Conservation (phyloP, 148 eudicot genomes). For the Dianthus caryophyllus region DNA sequence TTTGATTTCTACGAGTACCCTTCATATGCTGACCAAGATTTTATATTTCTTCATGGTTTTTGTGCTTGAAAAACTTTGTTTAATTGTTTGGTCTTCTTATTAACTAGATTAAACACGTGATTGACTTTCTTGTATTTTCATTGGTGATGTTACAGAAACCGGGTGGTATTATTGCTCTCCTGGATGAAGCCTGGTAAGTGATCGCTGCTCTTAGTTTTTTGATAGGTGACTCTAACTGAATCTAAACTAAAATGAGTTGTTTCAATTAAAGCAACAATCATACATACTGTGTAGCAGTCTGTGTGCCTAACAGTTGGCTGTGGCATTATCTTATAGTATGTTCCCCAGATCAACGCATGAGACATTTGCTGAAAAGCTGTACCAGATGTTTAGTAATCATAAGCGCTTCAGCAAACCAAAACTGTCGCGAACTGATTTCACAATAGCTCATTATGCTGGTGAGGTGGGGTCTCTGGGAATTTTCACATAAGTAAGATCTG, state of each 20-base stretch:
- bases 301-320: conserved; percentile 1
- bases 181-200: conserved; percentile 96
- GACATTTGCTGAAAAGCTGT: conserved; percentile 89
- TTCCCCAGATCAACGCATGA: conserved; percentile 89
- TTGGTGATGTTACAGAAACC: conserved; percentile 65
- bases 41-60: background rate
- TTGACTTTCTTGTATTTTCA: conserved; percentile 4
- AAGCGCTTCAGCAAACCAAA: conserved; percentile 93
- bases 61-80: background rate
- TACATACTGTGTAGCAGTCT: background rate
- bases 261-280: background rate
- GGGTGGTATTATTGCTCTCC: conserved; percentile 89
- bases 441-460: conserved; percentile 90
- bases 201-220: conserved; percentile 10
- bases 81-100: background rate
- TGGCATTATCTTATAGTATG: conserved; percentile 46
- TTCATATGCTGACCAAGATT: background rate
- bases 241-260: background rate
- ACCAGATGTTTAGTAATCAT: conserved; percentile 84
- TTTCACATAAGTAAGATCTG: conserved; percentile 3
- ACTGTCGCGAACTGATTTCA: conserved; percentile 76
- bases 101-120: background rate
- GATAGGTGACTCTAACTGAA: background rate
- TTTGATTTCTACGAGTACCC: background rate
- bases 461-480: conserved; percentile 53